Conservation (phyloP, 345 rosid species). For the Bruguiera parviflora region DNA sequence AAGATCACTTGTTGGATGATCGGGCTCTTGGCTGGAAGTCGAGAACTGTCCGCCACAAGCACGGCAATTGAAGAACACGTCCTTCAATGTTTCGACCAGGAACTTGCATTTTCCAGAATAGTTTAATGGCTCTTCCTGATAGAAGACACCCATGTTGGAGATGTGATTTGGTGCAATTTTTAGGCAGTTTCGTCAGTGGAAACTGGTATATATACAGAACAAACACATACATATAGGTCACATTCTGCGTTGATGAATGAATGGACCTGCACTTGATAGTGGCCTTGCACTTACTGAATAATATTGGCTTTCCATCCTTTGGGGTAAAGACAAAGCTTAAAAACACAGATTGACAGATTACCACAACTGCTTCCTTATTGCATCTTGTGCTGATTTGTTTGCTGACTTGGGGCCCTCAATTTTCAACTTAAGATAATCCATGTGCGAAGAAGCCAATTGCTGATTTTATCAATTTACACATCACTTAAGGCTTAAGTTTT, state of each 20-base stretch:
- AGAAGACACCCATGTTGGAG: conserved; percentile 50
- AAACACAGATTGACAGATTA: background rate
- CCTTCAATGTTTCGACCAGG: conserved; percentile 44
- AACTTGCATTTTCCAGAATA: conserved; percentile 45
- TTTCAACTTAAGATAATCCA: background rate
- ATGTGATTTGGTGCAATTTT: background rate
- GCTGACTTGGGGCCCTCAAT: background rate
- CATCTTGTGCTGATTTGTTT: no score
- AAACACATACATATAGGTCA: conserved; percentile 6
- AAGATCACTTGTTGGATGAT: conserved; percentile 29
- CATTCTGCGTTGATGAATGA: conserved; percentile 19
- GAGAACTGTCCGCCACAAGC: conserved; percentile 35
- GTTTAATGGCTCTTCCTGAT: conserved; percentile 43
- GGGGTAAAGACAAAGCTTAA: conserved; percentile 59
- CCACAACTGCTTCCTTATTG: no score
- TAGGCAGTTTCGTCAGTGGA: conserved; percentile 7
- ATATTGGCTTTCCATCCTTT: conserved; percentile 32
- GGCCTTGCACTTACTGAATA: conserved; percentile 46
- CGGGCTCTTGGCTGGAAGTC: conserved; percentile 38
- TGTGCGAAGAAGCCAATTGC: background rate
- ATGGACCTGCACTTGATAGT: conserved; percentile 34
- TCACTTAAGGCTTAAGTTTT: conserved; percentile 34
- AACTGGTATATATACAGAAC: no score
- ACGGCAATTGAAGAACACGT: conserved; percentile 50
- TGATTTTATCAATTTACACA: background rate